Evolutionary conservation across 768 basidiomycete genomes (phyloP).

Genomic region (Serendipita sp.): DNA sequence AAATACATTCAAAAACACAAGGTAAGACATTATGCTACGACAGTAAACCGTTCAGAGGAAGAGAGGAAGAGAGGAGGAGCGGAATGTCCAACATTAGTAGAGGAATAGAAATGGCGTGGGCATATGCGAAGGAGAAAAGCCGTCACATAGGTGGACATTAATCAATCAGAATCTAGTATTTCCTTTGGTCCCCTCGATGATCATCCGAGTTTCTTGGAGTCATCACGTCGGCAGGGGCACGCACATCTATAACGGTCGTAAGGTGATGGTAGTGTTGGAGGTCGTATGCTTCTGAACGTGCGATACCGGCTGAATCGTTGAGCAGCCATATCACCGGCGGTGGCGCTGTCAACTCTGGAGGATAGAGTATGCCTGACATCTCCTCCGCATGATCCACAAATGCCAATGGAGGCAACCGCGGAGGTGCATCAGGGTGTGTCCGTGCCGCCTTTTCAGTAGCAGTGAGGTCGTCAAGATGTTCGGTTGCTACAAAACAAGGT

Average conservation of each 20-base stretch:
- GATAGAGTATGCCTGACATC: constrained; percentile 62
- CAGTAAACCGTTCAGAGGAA: too few relatives aligned
- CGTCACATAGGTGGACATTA: too few relatives aligned
- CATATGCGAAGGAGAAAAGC: too few relatives aligned
- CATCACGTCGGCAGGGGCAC: constrained; percentile 33
- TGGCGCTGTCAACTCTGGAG: constrained; percentile 64
- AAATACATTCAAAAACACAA: too few relatives aligned
- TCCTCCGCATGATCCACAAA: constrained; percentile 65
- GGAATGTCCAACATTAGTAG: too few relatives aligned
- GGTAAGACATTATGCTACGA: too few relatives aligned
- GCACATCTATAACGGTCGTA: constrained; percentile 52
- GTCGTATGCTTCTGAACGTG: constrained; percentile 58
- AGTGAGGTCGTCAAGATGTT: constrained; percentile 63
- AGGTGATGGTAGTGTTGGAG: constrained; percentile 58
- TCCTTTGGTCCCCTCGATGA: not conserved
- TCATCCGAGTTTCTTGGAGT: not conserved
- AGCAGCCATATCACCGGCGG: constrained; percentile 74
- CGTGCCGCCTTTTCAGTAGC: constrained; percentile 64
- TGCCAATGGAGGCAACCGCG: constrained; percentile 47
- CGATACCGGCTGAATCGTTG: constrained; percentile 57
- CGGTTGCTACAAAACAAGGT: constrained; percentile 34
- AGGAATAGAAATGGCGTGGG: too few relatives aligned
- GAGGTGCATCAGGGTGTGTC: constrained; percentile 62
- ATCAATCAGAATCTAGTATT: not conserved
- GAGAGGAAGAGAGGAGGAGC: too few relatives aligned